Conservation (phyloP, 2,329 filamentous ascomycete species). For the Stemphylium beticola region DNA sequence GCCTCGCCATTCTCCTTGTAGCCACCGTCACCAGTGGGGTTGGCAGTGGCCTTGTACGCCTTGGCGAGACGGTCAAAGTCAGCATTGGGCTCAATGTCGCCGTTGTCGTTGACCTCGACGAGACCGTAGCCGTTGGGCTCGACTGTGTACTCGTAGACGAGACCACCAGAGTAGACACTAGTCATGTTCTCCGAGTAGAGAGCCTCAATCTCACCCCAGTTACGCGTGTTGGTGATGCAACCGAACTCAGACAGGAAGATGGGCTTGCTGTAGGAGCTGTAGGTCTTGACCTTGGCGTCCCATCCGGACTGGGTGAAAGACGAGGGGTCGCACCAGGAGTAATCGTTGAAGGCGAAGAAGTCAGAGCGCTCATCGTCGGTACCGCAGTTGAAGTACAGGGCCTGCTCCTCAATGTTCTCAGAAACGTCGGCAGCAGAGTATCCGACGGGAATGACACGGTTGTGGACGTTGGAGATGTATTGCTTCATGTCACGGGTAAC, state of each 20-base stretch:
- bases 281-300: conserved; percentile 59
- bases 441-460: conserved; percentile 74
- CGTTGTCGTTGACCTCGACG: conserved; percentile 65
- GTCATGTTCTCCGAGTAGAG: conserved; percentile 88
- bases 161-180: conserved; percentile 87
- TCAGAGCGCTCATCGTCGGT: conserved; percentile 82
- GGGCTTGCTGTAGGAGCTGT: conserved; percentile 46
- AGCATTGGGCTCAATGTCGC: conserved; percentile 61
- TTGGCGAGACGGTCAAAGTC: conserved; percentile 68
- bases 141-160: conserved; percentile 92
- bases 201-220: conserved; percentile 78
- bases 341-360: conserved; percentile 90
- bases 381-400: conserved; percentile 93
- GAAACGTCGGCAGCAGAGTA: conserved; percentile 87
- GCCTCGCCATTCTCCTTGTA: conserved; percentile 61
- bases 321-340: conserved; percentile 70
- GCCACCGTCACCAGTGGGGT: conserved; percentile 63
- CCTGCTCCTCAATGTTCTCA: conserved; percentile 83
- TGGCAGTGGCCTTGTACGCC: conserved; percentile 57
- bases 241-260: conserved; percentile 95
- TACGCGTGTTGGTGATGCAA: conserved; percentile 80
- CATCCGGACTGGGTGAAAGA: conserved; percentile 76
- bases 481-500: conserved; percentile 81
- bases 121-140: conserved; percentile 73
- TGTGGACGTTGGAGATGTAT: conserved; percentile 73